These are phyloP conservation scores for Physaria fendleri DNA, from an alignment of 345 rosid genomes.

Conservation along the genomic window DNA sequence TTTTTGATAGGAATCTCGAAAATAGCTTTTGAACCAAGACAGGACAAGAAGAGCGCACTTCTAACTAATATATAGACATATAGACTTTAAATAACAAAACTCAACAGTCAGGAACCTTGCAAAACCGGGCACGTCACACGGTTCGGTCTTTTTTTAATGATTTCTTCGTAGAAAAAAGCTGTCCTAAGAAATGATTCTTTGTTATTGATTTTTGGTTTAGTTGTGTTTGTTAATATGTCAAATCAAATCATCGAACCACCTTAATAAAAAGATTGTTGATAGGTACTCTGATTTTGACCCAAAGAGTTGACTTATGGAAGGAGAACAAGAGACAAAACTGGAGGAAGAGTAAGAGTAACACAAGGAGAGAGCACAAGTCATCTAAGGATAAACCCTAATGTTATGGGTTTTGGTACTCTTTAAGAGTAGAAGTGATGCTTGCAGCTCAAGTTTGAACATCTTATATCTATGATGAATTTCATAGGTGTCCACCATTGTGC, in stretches of 20 bases:
- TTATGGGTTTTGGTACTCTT: too few species aligned
- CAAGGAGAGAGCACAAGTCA: too few species aligned
- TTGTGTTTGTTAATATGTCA: conserved; percentile 14
- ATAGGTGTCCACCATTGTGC: too few species aligned
- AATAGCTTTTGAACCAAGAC: neutral
- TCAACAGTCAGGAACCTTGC: neutral
- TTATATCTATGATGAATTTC: too few species aligned
- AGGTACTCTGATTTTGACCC: too few species aligned
- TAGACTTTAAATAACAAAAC: neutral
- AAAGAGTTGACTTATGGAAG: too few species aligned
- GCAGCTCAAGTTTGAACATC: too few species aligned
- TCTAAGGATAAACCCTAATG: too few species aligned
- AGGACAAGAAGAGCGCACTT: neutral
- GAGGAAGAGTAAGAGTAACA: too few species aligned
- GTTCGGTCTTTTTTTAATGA: neutral
- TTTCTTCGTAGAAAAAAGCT: neutral
- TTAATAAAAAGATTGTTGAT: neutral
- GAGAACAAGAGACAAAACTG: too few species aligned
- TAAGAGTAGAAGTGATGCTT: too few species aligned
- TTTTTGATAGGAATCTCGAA: neutral
- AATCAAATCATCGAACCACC: neutral
- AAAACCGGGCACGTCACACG: neutral
- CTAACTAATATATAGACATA: neutral
- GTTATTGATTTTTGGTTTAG: neutral
- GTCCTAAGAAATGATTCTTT: neutral